Percentiles rank a stretch among this genome's conserved stretches.
Conservation (phyloP, 2,329 filamentous ascomycete genomes). For the Coccinonectria pachysandricola region DNA sequence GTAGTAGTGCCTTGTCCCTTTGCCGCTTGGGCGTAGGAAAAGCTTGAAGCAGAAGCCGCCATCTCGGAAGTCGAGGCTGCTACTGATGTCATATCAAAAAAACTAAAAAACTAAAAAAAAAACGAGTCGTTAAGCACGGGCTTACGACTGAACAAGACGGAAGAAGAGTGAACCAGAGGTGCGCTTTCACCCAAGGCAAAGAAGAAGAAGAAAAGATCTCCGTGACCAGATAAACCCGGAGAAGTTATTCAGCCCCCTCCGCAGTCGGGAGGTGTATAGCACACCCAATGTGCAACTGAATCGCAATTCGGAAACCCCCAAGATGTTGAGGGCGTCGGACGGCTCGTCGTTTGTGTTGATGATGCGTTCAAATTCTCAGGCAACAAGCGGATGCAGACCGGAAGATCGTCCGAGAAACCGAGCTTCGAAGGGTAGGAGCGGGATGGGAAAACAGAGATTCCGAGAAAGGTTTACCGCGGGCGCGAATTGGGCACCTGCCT, state of each 20-base stretch:
- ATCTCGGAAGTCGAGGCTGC: conserved; percentile 28
- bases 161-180: conserved; percentile 9
- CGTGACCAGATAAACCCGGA: conserved; percentile 10
- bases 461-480: no score
- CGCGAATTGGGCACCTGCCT: no score
- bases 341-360: conserved; percentile 5
- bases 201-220: conserved; percentile 9
- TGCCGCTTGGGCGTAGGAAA: conserved; percentile 94
- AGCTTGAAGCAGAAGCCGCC: conserved; percentile 50
- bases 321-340: conserved; percentile 11
- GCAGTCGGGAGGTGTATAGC: conserved; percentile 13
- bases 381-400: no score
- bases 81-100: conserved; percentile 21
- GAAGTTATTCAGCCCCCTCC: conserved; percentile 17
- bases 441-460: no score
- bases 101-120: no score
- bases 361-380: no score
- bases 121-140: conserved; percentile 9
- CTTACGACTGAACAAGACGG: conserved; percentile 10
- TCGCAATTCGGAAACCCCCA: conserved; percentile 12
- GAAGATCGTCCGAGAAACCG: conserved; percentile 6
- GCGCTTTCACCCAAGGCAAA: conserved; percentile 12
- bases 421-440: conserved; percentile 1
- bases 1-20: conserved; percentile 54
- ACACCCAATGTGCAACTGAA: conserved; percentile 15